Base-by-base conservation (phyloP, 2,329 filamentous ascomycete genomes). In the Paramyrothecium sp. region DNA sequence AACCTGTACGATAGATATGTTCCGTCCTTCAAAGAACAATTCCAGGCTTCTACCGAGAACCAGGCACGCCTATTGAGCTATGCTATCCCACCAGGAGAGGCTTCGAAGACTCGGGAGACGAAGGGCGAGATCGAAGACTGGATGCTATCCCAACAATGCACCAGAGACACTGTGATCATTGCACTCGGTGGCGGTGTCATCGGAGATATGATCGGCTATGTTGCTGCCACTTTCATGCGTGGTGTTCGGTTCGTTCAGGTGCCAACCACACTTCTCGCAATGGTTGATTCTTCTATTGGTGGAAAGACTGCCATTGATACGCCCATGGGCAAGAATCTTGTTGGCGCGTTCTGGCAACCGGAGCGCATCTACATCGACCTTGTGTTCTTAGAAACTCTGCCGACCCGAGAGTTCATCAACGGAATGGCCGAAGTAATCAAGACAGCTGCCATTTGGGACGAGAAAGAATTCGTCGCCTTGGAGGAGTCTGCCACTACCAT, bases 361-460 rank as follows among this genome's bases (percentile, higher is more conserved):
- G 84, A 89, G 68, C 88, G 92, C 61, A 93, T 98, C 63, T 99
- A 97, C 75, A 93, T 99, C 66, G 95, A 99, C 73, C 81, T 98
- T 60, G 84, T 88, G 56, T 98, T 99, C 70, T 81, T 99, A 56
- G 91, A 96, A 71, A 96, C 92, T 1, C 80, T 99, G 20, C 93
- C 94, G 1, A 88, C 89, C 62, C 84, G 95, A 63, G 94, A 99
- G 75, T 94, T 99, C 69, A 92, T 97, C 75, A 99, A 99, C 72
- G 95, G 95, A 60, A 97, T 99, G 94, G 95, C 94, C 23, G 95
- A 99, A 78, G 94, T 99, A 30, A 84, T 97, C 72, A 97, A 97
- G 84, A 99, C 95, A 3, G 95, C 95, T 3, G 95, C 95, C 55
- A 98, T 99, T 66, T 97, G 94, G 86, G 87, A 96, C 67, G 92